phyloP scores from a whole-genome alignment of 2,329 filamentous ascomycete species.

The Zymoseptoria ardabiliae region DNA sequence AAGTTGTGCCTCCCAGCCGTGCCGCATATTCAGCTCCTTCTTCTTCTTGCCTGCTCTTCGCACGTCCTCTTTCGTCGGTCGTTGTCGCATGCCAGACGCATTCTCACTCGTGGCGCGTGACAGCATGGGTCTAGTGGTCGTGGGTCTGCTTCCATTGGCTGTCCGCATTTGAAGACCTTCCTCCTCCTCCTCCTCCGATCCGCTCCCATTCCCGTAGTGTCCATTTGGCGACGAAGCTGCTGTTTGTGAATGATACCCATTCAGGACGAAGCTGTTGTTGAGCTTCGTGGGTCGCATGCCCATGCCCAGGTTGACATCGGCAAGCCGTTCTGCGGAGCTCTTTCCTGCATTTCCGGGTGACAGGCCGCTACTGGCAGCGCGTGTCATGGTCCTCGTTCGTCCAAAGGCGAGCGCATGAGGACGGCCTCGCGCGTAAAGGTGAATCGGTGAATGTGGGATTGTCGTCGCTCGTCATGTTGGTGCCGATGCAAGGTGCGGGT shows the following conservation, averaged over 20 bases:
- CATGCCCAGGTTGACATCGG: constrained; percentile 3
- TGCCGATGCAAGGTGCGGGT: not conserved
- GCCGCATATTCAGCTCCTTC: constrained; percentile 47
- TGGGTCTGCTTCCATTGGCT: constrained; percentile 5
- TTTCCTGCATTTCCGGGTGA: constrained; percentile 19
- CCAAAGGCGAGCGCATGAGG: constrained; percentile 5
- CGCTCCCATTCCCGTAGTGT: constrained; percentile 26
- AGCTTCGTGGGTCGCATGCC: constrained; percentile 10
- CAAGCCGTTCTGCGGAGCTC: constrained; percentile 12
- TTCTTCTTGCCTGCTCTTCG: constrained; percentile 9
- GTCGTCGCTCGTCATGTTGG: not conserved
- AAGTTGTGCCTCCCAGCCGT: constrained; percentile 90
- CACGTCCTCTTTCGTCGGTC: constrained; percentile 3
- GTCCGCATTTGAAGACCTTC: constrained; percentile 47
- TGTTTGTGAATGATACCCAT: constrained; percentile 1
- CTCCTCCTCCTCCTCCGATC: constrained; percentile 24
- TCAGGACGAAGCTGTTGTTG: not conserved
- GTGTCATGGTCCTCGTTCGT: constrained; percentile 15
- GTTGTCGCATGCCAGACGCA: constrained; percentile 5
- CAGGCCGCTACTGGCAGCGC: constrained; percentile 17
- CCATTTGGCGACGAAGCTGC: constrained; percentile 14
- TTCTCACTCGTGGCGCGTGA: constrained; percentile 17
- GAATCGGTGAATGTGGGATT: not conserved
- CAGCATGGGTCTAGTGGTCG: constrained; percentile 6
- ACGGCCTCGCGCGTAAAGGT: not conserved